phyloP scores from a whole-genome alignment of 1,139 yeast species.

The Geotrichum macrosporum region DNA sequence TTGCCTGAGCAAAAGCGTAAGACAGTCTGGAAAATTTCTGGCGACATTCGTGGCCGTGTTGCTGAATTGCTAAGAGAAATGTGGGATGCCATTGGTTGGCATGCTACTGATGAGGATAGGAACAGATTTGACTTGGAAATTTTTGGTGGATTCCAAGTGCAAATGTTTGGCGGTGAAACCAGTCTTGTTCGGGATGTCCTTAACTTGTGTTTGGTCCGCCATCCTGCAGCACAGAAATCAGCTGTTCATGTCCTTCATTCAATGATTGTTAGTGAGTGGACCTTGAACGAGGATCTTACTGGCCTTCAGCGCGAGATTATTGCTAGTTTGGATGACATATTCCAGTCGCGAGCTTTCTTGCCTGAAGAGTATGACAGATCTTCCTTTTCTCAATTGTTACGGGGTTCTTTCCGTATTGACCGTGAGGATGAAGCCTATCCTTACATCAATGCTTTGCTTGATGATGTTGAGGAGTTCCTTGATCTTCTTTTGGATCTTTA shows the following conservation, averaged over 20 bases:
- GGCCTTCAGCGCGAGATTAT: conserved; percentile 56
- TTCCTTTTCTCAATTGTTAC: conserved; percentile 50
- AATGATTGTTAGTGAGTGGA: conserved; percentile 61
- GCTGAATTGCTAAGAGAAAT: conserved; percentile 53
- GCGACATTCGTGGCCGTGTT: conserved; percentile 58
- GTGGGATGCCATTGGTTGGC: conserved; percentile 76
- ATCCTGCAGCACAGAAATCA: conserved; percentile 56
- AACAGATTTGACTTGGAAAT: conserved; percentile 57
- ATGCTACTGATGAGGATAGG: conserved; percentile 55
- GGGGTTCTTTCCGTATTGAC: conserved; percentile 52
- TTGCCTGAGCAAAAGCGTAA: conserved; percentile 64
- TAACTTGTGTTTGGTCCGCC: conserved; percentile 65
- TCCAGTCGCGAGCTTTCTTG: conserved; percentile 48
- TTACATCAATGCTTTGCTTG: conserved; percentile 50
- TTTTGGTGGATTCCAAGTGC: conserved; percentile 71
- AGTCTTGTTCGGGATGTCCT: conserved; percentile 62
- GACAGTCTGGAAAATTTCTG: conserved; percentile 63
- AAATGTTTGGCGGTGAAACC: conserved; percentile 55
- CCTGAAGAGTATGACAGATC: conserved; percentile 57
- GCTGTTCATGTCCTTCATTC: conserved; percentile 72
- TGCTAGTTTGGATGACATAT: conserved; percentile 59
- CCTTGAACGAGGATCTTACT: conserved; percentile 54
- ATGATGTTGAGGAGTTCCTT: conserved; percentile 59
- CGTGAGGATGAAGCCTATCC: conserved; percentile 63
- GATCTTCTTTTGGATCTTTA: conserved; percentile 63